These are phyloP conservation scores for Marasmius fiardii DNA, from an alignment of 1,284 basidiomycete genomes.

Conservation along the genomic window DNA sequence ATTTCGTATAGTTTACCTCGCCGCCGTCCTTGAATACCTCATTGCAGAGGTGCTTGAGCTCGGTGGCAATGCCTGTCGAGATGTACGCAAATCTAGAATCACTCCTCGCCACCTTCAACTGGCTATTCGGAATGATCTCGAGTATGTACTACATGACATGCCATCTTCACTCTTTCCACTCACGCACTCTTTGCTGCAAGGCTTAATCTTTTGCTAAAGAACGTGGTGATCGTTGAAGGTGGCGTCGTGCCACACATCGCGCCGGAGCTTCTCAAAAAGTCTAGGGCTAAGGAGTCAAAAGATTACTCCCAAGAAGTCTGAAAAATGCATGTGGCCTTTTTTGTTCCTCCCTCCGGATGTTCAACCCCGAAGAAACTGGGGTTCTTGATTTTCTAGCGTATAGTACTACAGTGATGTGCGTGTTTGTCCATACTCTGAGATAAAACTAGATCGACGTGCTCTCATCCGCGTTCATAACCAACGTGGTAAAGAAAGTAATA, in stretches of 20 bases:
- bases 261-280: constrained; percentile 27
- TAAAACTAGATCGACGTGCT: neutral
- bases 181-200: constrained; percentile 23
- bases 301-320: neutral
- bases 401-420: constrained; percentile 5
- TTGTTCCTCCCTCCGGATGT: too few species aligned
- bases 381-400: constrained; percentile 20
- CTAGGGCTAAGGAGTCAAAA: neutral
- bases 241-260: constrained; percentile 71
- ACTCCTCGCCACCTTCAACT: constrained; percentile 84
- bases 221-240: constrained; percentile 81
- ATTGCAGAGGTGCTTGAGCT: constrained; percentile 87
- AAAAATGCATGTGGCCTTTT: neutral
- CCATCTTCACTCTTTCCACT: constrained; percentile 4
- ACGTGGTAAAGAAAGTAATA: constrained; percentile 23
- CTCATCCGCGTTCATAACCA: constrained; percentile 24
- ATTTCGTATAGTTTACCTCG: constrained; percentile 69
- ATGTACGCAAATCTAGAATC: constrained; percentile 80
- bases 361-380: too few species aligned
- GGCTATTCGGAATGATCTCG: constrained; percentile 82
- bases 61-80: constrained; percentile 78
- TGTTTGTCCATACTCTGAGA: neutral
- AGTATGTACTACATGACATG: constrained; percentile 34
- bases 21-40: constrained; percentile 82
- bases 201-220: constrained; percentile 70